Percentiles rank a stretch among this genome's conserved stretches.
phyloP scores from a whole-genome alignment of 78 protist species.

The Reticulomyxa filosa region DNA sequence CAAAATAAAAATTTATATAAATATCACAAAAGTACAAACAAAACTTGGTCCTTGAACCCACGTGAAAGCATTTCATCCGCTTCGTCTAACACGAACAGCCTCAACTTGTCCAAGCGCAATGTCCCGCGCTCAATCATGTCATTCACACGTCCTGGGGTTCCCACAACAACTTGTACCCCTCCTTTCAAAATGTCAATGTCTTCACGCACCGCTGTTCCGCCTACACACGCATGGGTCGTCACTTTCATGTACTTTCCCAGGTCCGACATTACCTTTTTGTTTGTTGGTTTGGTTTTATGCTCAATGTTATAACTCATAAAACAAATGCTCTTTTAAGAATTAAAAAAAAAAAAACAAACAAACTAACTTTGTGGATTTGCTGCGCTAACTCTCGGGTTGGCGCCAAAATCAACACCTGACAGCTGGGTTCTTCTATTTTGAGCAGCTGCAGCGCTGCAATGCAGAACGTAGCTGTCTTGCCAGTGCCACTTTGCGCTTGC shows the following conservation, averaged over 20 bases:
- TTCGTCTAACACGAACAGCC: constrained; percentile 86
- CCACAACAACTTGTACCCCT: constrained; percentile 88
- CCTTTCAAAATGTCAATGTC: constrained; percentile 53
- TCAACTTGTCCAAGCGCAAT: constrained; percentile 41
- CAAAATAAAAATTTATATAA: neutral
- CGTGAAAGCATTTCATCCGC: constrained; percentile 98
- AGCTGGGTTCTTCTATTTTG: constrained; percentile 24
- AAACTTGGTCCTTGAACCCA: constrained; percentile 97
- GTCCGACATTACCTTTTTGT: constrained; percentile 30
- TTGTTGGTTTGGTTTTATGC: neutral
- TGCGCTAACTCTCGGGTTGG: constrained; percentile 98
- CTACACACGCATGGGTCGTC: constrained; percentile 72
- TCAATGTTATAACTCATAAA: neutral
- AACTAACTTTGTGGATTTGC: constrained; percentile 70
- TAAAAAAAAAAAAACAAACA: too few species aligned
- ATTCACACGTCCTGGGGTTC: constrained; percentile 98
- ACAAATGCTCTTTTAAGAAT: too few species aligned
- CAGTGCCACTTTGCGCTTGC: constrained; percentile 96
- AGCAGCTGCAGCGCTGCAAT: constrained; percentile 49
- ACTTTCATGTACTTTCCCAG: constrained; percentile 76
- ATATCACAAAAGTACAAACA: neutral
- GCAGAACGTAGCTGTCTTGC: constrained; percentile 91
- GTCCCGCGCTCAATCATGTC: constrained; percentile 86
- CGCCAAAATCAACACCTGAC: constrained; percentile 85
- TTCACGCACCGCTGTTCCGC: constrained; percentile 83